These are phyloP conservation scores for Alternaria sp. DNA, from an alignment of 2,329 filamentous ascomycete species.

Conservation along the genomic window DNA sequence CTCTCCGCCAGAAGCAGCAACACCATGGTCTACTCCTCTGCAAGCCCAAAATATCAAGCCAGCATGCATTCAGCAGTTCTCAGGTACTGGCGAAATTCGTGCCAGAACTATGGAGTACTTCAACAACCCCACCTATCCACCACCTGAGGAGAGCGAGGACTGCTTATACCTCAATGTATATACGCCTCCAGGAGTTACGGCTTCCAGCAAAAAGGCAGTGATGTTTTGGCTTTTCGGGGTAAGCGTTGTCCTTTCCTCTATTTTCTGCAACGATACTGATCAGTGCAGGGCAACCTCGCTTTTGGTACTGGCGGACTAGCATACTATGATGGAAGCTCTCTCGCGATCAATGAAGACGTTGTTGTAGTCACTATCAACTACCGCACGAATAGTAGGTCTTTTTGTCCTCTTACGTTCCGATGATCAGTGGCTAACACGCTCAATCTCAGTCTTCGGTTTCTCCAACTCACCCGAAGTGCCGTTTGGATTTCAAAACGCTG, in stretches of 20 bases:
- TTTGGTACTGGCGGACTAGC: conserved; percentile 26
- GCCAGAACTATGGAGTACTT: conserved; percentile 22
- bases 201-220: conserved; percentile 22
- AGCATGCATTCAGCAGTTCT: conserved; percentile 28
- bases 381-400: conserved; percentile 29
- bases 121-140: conserved; percentile 21
- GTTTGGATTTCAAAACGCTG: conserved; percentile 53
- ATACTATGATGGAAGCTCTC: conserved; percentile 32
- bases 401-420: not conserved
- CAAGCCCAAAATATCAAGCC: conserved; percentile 19
- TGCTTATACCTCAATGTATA: conserved; percentile 52
- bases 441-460: conserved; percentile 27
- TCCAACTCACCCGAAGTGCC: conserved; percentile 24
- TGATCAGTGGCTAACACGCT: not conserved
- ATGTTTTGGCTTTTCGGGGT: conserved; percentile 23
- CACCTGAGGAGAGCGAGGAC: conserved; percentile 42
- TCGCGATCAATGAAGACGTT: conserved; percentile 34
- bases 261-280: conserved; percentile 17
- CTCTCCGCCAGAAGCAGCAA: conserved; percentile 21
- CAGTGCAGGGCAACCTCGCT: conserved; percentile 26
- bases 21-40: conserved; percentile 19
- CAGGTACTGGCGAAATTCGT: conserved; percentile 14
- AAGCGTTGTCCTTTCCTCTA: not conserved
- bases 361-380: conserved; percentile 38
- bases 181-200: conserved; percentile 24